Evolutionary conservation across 2,329 filamentous ascomycete genomes (phyloP), one percentile per base, ranked within the genome.

Genomic region (Pseudopyrenochaeta lycopersici): DNA sequence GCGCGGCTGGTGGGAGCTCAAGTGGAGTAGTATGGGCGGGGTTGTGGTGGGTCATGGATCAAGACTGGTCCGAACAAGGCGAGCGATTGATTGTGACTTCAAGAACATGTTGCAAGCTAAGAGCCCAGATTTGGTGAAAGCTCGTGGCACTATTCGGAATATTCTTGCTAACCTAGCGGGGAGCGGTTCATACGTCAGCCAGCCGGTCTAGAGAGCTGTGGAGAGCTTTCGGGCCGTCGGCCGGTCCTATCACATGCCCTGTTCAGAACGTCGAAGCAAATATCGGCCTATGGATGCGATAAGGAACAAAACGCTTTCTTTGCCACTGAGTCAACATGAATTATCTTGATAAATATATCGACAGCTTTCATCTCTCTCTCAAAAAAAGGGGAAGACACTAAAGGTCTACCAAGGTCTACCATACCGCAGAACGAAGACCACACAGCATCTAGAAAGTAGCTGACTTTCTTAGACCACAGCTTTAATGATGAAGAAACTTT

Each of bases 1-100:
- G 52, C 18, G 52, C 52, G 18, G 62, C 54, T 11, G 52, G 31
- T 18, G 60, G 52, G 14, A 57, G 55, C 29, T 55, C 27, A 41
- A 60, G 51, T 42, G 20, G 60, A 35, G 47, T 46, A 30, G 46
- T 42, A 41, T 17, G 56, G 45, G 51, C 46, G 20, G 44, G 38
- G 39, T 51, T 52, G 36, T 48, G 29, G 41, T 49, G 40, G 43
- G 33, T 60, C 59, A 60, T 62, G 33, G 33, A 14, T 53, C 7
- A 7, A 17, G 10, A 35, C 7, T 40, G 12, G 29, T 20, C 27
- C n/a, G 31, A 35, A 9, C 49, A 12, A 21, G 14, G 30, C 20
- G 5, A 12, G 9, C 10, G 7, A 21, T 12, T 18, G 32, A 14
- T 27, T 27, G 20, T 12, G 30, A 7, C n/a, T 12, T n/a, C 18